These are phyloP conservation scores for Sisymbrium altissimum DNA, from an alignment of 345 rosid species.

Conservation along the genomic window DNA sequence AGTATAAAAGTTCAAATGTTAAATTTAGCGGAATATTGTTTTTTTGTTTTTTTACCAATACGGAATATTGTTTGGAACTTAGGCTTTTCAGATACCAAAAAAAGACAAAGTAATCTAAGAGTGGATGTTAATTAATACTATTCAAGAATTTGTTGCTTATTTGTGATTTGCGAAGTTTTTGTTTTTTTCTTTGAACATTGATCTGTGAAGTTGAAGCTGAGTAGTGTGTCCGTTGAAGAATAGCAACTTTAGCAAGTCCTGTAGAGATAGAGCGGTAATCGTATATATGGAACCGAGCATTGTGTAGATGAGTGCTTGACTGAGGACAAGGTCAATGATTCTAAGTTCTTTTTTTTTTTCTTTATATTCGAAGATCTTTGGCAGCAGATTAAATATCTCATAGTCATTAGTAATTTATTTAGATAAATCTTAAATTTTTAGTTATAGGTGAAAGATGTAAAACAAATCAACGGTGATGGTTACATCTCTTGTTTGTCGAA, in stretches of 20 bases:
- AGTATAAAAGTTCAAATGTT: no score
- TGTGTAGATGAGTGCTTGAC: background rate
- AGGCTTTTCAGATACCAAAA: background rate
- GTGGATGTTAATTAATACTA: no score
- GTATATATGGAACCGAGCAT: no score
- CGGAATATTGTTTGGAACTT: no score
- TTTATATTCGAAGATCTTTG: background rate
- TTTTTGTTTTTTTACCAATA: no score
- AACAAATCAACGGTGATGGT: conserved; percentile 25
- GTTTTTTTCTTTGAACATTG: no score
- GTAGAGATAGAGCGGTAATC: no score
- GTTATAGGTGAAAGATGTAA: conserved; percentile 7
- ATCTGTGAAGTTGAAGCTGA: no score
- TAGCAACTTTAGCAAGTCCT: no score
- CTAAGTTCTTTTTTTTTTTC: background rate
- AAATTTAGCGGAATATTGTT: no score
- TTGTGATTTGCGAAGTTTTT: background rate
- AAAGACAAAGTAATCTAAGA: background rate
- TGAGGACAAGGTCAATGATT: background rate
- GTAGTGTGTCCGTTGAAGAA: no score
- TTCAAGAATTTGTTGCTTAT: background rate
- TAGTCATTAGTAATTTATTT: background rate
- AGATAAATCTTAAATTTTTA: background rate
- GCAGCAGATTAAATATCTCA: background rate
- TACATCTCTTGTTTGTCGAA: conserved; percentile 29